Evolutionary conservation across 2,329 filamentous ascomycete species (phyloP).

Genomic region (Talaromyces sp.): DNA sequence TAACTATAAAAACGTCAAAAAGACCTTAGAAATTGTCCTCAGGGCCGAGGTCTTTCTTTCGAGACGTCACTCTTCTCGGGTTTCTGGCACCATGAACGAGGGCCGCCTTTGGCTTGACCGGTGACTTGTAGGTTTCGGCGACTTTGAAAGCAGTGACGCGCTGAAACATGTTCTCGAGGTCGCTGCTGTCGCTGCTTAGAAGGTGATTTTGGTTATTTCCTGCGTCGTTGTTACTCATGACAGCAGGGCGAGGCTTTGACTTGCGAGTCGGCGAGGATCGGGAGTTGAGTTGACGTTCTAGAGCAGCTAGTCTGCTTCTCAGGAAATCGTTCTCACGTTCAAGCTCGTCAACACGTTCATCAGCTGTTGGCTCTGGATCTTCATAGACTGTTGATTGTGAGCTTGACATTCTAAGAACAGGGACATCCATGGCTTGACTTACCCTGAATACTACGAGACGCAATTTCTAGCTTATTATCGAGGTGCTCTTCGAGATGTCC

Average conservation of each 20-base stretch:
- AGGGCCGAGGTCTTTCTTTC: constrained; percentile 48
- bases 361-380: constrained; percentile 48
- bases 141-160: constrained; percentile 41
- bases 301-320: constrained; percentile 59
- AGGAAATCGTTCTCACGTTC: constrained; percentile 70
- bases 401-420: neutral
- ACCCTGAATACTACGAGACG: constrained; percentile 55
- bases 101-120: constrained; percentile 17
- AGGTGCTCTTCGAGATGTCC: constrained; percentile 80
- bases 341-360: constrained; percentile 62
- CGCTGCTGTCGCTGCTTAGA: constrained; percentile 34
- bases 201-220: constrained; percentile 30
- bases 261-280: constrained; percentile 65
- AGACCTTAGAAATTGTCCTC: constrained; percentile 35
- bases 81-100: constrained; percentile 26
- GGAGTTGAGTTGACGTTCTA: constrained; percentile 63
- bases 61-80: constrained; percentile 43
- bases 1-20: neutral
- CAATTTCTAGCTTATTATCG: constrained; percentile 79
- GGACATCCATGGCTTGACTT: constrained; percentile 28
- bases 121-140: constrained; percentile 33
- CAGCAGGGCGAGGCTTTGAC: constrained; percentile 26
- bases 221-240: constrained; percentile 18
- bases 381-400: constrained; percentile 38
- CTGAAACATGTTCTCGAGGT: constrained; percentile 38